These are phyloP conservation scores for Seiridium unicorne DNA, from an alignment of 2,329 filamentous ascomycete species.

Conservation along the genomic window DNA sequence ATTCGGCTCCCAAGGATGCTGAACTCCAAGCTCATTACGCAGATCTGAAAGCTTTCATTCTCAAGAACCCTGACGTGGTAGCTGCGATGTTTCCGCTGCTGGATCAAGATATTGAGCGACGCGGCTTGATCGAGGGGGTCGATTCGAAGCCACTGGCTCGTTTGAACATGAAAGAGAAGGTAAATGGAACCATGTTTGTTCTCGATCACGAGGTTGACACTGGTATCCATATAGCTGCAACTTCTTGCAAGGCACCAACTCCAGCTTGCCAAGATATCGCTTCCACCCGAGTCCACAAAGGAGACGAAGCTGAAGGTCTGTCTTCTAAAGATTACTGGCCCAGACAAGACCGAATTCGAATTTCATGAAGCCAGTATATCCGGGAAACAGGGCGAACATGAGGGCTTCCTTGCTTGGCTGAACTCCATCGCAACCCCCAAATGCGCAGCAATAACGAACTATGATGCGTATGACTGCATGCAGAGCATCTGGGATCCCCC, in stretches of 20 bases:
- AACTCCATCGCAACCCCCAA: not conserved
- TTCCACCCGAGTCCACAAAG: not conserved
- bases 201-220: not conserved
- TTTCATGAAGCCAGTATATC: not conserved
- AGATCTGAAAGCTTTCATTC: not conserved
- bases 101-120: conserved; percentile 14
- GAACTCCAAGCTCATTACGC: not conserved
- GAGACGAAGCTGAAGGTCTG: not conserved
- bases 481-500: not conserved
- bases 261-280: not conserved
- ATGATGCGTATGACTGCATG: not conserved
- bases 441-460: no score
- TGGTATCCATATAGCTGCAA: not conserved
- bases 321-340: not conserved
- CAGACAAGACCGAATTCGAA: not conserved
- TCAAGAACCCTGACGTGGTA: not conserved
- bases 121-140: conserved; percentile 8
- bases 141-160: not conserved
- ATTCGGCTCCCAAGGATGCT: not conserved
- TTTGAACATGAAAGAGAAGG: conserved; percentile 16
- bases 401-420: not conserved
- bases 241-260: not conserved
- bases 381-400: not conserved
- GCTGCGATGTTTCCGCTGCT: conserved; percentile 8
- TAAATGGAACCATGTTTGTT: not conserved